Evolutionary conservation across 495 filamentous ascomycete species (phyloP).

Genomic region (Aspergillus incahuasiensis): DNA sequence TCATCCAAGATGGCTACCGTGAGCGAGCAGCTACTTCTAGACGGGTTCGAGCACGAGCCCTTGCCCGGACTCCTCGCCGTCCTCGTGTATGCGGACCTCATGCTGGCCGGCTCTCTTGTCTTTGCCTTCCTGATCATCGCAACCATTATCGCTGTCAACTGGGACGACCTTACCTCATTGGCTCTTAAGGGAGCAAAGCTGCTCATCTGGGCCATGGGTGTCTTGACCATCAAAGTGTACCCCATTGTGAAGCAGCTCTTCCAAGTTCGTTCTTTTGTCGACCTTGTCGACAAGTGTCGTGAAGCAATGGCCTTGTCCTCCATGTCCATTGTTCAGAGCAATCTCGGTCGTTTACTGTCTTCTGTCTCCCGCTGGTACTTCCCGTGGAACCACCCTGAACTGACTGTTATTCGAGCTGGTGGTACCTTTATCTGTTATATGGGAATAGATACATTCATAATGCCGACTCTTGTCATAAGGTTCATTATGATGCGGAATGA

Average conservation of each 20-base stretch:
- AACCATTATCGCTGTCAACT: not conserved
- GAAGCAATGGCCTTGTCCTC: not conserved
- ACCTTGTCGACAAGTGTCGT: not conserved
- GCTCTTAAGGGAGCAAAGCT: not conserved
- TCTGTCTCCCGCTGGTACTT: constrained; percentile 6
- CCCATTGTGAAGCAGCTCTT: not conserved
- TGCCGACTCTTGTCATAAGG: not conserved
- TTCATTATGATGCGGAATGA: not conserved
- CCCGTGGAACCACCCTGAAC: constrained; percentile 3
- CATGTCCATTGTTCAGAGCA: not conserved
- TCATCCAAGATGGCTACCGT: constrained; percentile 14
- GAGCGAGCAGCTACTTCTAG: constrained; percentile 13
- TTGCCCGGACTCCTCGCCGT: not conserved
- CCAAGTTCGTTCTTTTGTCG: not conserved
- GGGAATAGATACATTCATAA: not conserved
- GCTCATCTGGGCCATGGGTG: not conserved
- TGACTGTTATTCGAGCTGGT: not conserved
- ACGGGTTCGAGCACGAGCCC: constrained; percentile 4
- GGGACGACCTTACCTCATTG: not conserved
- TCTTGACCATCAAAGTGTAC: not conserved
- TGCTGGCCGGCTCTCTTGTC: not conserved
- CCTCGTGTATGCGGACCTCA: constrained; percentile 12
- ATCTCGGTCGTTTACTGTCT: not conserved
- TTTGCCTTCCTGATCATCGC: constrained; percentile 5
- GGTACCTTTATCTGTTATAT: not conserved